Percentiles rank a stretch among this genome's conserved stretches.
Evolutionary conservation across 169 alveolate species (phyloP).

Genomic region (Cryptosporidium meleagridis): DNA sequence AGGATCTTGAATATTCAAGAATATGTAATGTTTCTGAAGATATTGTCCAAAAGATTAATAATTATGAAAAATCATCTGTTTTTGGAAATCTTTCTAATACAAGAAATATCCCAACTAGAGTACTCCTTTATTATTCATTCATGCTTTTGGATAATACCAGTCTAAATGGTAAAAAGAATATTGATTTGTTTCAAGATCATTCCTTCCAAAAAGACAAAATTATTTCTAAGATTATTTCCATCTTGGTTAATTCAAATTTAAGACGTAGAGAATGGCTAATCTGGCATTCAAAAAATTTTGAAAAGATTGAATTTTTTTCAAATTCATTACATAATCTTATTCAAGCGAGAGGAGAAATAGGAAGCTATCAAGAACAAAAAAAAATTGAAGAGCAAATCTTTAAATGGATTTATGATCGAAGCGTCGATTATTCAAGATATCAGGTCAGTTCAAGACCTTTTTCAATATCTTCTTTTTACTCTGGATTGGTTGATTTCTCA

Average conservation of each 20-base stretch:
- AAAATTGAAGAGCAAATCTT: slow-evolving; percentile 11
- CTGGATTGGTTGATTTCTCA: slow-evolving; percentile 6
- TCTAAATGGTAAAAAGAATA: neutral
- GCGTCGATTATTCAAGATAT: slow-evolving; percentile 14
- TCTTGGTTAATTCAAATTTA: neutral
- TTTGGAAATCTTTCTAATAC: neutral
- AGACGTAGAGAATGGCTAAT: slow-evolving; percentile 53
- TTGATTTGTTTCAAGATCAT: neutral
- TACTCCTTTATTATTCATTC: slow-evolving; percentile 31
- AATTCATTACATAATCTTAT: slow-evolving; percentile 24
- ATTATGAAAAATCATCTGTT: neutral
- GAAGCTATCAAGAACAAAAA: neutral
- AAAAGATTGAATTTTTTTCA: slow-evolving; percentile 4
- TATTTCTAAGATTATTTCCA: neutral
- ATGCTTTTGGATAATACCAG: neutral
- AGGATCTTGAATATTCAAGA: neutral
- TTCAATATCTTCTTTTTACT: neutral
- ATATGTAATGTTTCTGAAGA: neutral
- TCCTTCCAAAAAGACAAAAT: neutral
- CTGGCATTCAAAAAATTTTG: slow-evolving; percentile 49
- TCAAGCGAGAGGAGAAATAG: neutral
- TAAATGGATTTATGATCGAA: slow-evolving; percentile 41
- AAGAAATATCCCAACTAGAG: slow-evolving; percentile 41
- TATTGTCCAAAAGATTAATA: neutral
- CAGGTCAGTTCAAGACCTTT: slow-evolving; percentile 11